Evolutionary conservation across 345 rosid species (phyloP).

Genomic region (Cardamine occulta): DNA sequence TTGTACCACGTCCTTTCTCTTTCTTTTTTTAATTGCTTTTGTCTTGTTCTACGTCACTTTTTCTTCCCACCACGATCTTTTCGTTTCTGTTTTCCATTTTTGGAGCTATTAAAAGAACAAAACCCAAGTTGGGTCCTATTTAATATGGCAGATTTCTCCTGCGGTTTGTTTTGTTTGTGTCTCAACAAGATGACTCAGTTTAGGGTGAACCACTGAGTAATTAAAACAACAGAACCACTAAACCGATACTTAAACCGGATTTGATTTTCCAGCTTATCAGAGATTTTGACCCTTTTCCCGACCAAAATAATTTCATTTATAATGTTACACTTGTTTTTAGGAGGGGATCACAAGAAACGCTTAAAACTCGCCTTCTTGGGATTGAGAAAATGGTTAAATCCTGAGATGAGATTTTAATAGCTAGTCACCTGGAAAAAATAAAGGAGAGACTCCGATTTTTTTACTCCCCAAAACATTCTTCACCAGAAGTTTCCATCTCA

Average conservation of each 20-base stretch:
- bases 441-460: slow-evolving; percentile 59
- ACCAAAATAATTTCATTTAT: slow-evolving; percentile 22
- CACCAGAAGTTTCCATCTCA: slow-evolving; percentile 70
- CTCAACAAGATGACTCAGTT: slow-evolving; percentile 5
- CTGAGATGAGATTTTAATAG: neutral
- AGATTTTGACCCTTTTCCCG: neutral
- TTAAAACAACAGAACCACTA: slow-evolving; percentile 3
- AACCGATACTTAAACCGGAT: slow-evolving; percentile 11
- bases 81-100: slow-evolving; percentile 29
- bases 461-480: slow-evolving; percentile 66
- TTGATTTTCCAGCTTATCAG: neutral
- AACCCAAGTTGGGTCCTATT: slow-evolving; percentile 20
- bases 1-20: slow-evolving; percentile 38
- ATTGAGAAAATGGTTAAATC: slow-evolving; percentile 6
- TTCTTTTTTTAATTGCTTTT: slow-evolving; percentile 1
- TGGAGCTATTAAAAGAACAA: slow-evolving; percentile 40
- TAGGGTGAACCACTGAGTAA: neutral
- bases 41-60: slow-evolving; percentile 25
- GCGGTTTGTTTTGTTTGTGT: slow-evolving; percentile 4
- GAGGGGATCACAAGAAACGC: slow-evolving; percentile 43
- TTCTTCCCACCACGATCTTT: slow-evolving; percentile 32
- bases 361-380: slow-evolving; percentile 43
- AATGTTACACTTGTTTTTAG: slow-evolving; percentile 18
- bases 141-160: slow-evolving; percentile 26
- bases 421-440: slow-evolving; percentile 44